Conservation (phyloP, 2,329 filamentous ascomycete species). For the Raffaelea ambrosiae region DNA sequence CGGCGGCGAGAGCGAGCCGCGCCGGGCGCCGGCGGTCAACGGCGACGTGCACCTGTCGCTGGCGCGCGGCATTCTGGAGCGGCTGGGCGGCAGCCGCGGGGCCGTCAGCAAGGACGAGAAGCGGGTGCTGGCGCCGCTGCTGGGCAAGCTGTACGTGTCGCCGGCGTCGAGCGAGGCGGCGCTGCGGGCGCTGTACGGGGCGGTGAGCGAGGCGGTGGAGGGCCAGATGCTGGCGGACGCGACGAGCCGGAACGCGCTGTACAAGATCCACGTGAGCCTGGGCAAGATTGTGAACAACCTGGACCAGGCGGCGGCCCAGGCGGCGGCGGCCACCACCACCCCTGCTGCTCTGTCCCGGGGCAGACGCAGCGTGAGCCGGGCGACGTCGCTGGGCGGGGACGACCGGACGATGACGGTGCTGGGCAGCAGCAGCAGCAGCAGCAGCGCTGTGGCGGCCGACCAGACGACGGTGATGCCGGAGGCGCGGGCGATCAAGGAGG, state of each 20-base stretch:
- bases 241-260: constrained; percentile 54
- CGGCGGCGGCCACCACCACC: not conserved
- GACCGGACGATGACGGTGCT: constrained; percentile 31
- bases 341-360: constrained; percentile 19
- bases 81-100: constrained; percentile 46
- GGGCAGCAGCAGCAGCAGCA: constrained; percentile 11
- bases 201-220: constrained; percentile 55
- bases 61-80: constrained; percentile 68
- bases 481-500: constrained; percentile 35
- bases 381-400: constrained; percentile 27
- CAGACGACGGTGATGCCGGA: constrained; percentile 33
- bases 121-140: constrained; percentile 67
- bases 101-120: constrained; percentile 72
- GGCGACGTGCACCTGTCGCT: constrained; percentile 75
- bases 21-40: too few species aligned
- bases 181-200: constrained; percentile 47
- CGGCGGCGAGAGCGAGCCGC: too few species aligned
- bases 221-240: constrained; percentile 51
- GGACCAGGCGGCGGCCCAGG: constrained; percentile 26
- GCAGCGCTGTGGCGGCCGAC: constrained; percentile 15
- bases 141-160: constrained; percentile 75
- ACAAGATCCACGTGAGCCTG: constrained; percentile 59
- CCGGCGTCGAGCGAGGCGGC: constrained; percentile 53
- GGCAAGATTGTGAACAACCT: constrained; percentile 59
- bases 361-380: constrained; percentile 33